Base-by-base conservation (phyloP, 1,284 basidiomycete genomes). In the Phellinidium pouzarii region DNA sequence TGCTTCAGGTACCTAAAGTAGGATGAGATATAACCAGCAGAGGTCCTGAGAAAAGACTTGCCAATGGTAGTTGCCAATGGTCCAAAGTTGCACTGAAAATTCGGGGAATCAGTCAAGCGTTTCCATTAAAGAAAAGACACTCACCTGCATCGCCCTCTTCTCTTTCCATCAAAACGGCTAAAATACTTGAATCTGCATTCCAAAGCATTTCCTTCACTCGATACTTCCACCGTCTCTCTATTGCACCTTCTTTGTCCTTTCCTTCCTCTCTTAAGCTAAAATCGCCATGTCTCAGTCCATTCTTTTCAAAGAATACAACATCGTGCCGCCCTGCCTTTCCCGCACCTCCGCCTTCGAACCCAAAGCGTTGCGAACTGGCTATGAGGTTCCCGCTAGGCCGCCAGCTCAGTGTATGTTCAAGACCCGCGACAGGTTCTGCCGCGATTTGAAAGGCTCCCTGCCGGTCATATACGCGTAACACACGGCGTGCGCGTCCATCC, bases 1-100 rank as follows among this genome's bases (percentile, higher is more conserved):
- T 94, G 90, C 68, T 96, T 96, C 53, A 98, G 77, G 68, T 95
- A 91, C 87, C 87, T 88, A 54, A 8, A 50, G 2, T 17, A 34
- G 14, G 43, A 25, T 47, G 36, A 53, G 14, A 26, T 60, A 41
- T 63, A 38, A 52, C 48, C 34, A 50, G 40, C 48, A 20, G 34
- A 43, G 41, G n/a, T 11, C 14, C 5, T 6, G 44, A 31, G 9
- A 6, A 36, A 17, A 12, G 37, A 54, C 66, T 34, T 59, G 93
- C 90, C 94, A 97, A 66, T 97, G 89, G 67, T 96, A 99, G 67
- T 99, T 99, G 45, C 89, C 86, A 22, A 79, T 92, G 0, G 92
- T 90, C 93, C 94, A 99, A 1, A 99, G 71, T 69, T 99, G 96
- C 19, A 99, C 91, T 85, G 59, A 50, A 48, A 34, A 29, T 22